A percentile compares a stretch with the other conserved stretches of the same genome.
phyloP scores from a whole-genome alignment of 1,284 basidiomycete species.

The Fomitopsis pinicola region DNA sequence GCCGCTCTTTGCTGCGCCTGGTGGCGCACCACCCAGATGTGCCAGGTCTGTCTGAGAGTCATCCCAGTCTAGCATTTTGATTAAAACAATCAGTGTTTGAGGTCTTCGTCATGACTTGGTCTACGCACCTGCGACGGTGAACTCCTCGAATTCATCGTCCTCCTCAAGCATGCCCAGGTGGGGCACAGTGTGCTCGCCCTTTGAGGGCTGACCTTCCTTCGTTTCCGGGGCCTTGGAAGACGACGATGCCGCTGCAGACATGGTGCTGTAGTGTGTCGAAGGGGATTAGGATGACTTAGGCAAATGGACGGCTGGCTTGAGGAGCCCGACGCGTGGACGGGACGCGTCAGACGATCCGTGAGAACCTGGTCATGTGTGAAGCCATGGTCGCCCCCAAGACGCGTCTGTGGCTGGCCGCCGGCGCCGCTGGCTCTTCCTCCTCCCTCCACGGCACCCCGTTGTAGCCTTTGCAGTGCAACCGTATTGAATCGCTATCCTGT shows the following conservation, averaged over 20 bases:
- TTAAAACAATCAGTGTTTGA: background rate
- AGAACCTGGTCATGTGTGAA: constrained; percentile 6
- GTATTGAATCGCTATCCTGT: background rate
- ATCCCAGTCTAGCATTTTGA: constrained; percentile 65
- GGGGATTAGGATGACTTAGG: background rate
- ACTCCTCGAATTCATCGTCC: constrained; percentile 85
- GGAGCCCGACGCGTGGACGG: background rate
- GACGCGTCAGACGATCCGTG: constrained; percentile 24
- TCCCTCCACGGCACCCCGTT: background rate
- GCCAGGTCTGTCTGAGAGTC: constrained; percentile 79
- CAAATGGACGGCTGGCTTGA: background rate
- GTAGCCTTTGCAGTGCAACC: background rate
- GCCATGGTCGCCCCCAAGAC: background rate
- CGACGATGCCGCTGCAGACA: constrained; percentile 31
- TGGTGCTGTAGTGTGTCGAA: constrained; percentile 9
- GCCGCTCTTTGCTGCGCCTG: constrained; percentile 67
- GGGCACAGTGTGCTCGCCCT: constrained; percentile 37
- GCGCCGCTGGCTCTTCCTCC: background rate
- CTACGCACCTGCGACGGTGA: constrained; percentile 60
- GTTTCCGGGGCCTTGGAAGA: constrained; percentile 31
- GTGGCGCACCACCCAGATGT: constrained; percentile 66
- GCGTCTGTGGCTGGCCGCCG: background rate
- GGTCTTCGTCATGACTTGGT: background rate
- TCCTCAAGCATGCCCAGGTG: constrained; percentile 76
- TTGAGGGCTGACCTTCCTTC: constrained; percentile 31